Evolutionary conservation across 495 filamentous ascomycete species (phyloP).

Genomic region (Cryomyces minteri): DNA sequence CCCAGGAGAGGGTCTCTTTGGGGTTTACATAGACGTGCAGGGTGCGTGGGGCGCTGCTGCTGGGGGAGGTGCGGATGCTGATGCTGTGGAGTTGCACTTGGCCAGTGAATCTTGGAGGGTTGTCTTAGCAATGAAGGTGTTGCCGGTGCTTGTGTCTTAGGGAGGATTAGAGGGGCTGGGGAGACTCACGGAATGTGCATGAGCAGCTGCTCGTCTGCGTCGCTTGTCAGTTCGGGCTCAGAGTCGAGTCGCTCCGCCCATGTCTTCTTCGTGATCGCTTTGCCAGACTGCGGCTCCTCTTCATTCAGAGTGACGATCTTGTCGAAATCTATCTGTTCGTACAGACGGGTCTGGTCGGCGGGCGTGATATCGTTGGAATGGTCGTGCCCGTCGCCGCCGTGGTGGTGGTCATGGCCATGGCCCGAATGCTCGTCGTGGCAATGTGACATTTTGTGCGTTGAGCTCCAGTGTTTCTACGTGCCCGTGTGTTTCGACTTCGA

Average conservation of each 20-base stretch:
- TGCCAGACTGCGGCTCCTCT: conserved; percentile 42
- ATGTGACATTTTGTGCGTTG: conserved; percentile 9
- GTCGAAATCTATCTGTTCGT: conserved; percentile 81
- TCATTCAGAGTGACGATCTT: conserved; percentile 78
- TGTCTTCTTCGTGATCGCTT: conserved; percentile 67
- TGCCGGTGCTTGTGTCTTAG: not conserved
- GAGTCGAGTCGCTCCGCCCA: conserved; percentile 61
- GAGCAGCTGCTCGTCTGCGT: conserved; percentile 83
- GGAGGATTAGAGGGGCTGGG: not conserved
- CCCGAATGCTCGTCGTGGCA: conserved; percentile 22
- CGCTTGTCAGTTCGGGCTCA: conserved; percentile 60
- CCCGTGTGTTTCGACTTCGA: too few relatives aligned
- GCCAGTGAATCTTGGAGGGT: conserved; percentile 60
- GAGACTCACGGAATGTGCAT: conserved; percentile 70
- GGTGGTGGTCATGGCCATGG: conserved; percentile 20
- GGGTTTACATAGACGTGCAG: conserved; percentile 67
- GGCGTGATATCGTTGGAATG: conserved; percentile 84
- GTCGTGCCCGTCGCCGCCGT: conserved; percentile 37
- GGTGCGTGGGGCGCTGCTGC: conserved; percentile 55
- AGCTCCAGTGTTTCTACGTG: too few relatives aligned
- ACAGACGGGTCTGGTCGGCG: conserved; percentile 71
- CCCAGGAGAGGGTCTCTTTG: conserved; percentile 70
- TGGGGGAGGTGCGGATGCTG: conserved; percentile 58
- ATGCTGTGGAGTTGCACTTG: conserved; percentile 84
- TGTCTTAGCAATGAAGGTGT: not conserved